These are phyloP conservation scores for Suillus variegatus DNA, from an alignment of 768 basidiomycete genomes.

Conservation along the genomic window DNA sequence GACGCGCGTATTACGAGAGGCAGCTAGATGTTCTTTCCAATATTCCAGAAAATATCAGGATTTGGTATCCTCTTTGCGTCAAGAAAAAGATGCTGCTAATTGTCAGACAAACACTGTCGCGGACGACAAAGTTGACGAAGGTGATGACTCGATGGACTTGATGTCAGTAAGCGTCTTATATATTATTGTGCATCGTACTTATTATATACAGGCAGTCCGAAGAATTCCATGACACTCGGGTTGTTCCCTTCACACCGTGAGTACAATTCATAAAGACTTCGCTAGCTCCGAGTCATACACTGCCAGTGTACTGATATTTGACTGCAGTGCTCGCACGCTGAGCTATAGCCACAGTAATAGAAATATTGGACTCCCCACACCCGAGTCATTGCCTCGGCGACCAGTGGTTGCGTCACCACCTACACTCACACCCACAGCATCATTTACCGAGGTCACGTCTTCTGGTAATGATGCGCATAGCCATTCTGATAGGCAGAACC, in stretches of 20 bases:
- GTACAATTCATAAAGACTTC: not conserved
- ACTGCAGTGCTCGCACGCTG: constrained; percentile 1
- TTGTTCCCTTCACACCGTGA: constrained; percentile 3
- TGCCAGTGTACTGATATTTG: not conserved
- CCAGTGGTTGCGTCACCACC: not conserved
- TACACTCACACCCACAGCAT: not conserved
- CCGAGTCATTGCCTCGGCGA: constrained; percentile 8
- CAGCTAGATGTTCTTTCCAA: not conserved
- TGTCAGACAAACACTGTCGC: too few relatives aligned
- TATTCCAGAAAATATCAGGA: not conserved
- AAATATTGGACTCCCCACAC: constrained; percentile 3
- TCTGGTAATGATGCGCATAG: not conserved
- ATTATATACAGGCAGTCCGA: not conserved
- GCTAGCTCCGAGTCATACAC: not conserved
- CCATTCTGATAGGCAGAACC: not conserved
- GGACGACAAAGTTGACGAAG: not conserved
- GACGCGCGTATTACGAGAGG: not conserved
- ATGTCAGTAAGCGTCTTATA: not conserved
- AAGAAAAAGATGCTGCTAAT: not conserved
- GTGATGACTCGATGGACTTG: not conserved
- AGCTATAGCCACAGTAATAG: not conserved
- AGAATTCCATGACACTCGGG: not conserved
- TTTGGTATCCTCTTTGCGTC: not conserved
- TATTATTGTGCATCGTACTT: not conserved
- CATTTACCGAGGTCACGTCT: not conserved